Conservation (phyloP, 495 filamentous ascomycete genomes). For the Clohesyomyces aquaticus region DNA sequence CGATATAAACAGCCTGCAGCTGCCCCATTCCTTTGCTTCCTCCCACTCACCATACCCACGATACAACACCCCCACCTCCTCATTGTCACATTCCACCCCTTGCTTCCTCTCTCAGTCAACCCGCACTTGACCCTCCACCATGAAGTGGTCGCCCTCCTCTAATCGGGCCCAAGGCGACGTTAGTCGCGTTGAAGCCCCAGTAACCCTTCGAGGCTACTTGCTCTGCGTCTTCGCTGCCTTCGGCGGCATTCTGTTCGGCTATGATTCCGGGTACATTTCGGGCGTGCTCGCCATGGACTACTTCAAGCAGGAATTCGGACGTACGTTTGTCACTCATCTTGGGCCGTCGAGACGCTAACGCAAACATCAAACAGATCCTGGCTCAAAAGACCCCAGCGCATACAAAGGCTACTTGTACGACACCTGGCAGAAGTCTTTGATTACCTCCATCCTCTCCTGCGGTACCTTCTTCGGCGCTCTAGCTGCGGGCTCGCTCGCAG, state of each 20-base stretch:
- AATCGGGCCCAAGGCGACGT: slow-evolving; percentile 35
- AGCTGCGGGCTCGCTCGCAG: slow-evolving; percentile 46
- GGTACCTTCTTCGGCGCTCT: slow-evolving; percentile 52
- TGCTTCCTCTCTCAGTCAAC: too few species aligned
- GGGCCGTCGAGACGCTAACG: background rate
- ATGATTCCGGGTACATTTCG: slow-evolving; percentile 50
- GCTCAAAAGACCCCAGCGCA: slow-evolving; percentile 8
- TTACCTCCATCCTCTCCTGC: slow-evolving; percentile 58
- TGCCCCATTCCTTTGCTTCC: background rate
- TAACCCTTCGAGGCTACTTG: slow-evolving; percentile 49
- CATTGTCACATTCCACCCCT: background rate
- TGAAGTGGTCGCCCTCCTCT: slow-evolving; percentile 35
- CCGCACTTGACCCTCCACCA: slow-evolving; percentile 6
- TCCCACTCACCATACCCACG: background rate
- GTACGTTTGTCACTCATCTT: slow-evolving; percentile 12
- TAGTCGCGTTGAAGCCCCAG: slow-evolving; percentile 47
- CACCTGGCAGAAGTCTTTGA: slow-evolving; percentile 45
- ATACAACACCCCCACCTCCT: background rate
- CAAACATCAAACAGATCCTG: slow-evolving; percentile 1
- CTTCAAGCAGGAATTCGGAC: slow-evolving; percentile 38
- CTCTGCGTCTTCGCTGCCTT: slow-evolving; percentile 51
- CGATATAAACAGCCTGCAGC: background rate
- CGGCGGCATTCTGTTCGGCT: slow-evolving; percentile 51
- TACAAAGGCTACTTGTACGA: slow-evolving; percentile 28
- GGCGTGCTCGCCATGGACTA: slow-evolving; percentile 44